Conservation (phyloP, 768 basidiomycete genomes). For the Podaxis sp. region DNA sequence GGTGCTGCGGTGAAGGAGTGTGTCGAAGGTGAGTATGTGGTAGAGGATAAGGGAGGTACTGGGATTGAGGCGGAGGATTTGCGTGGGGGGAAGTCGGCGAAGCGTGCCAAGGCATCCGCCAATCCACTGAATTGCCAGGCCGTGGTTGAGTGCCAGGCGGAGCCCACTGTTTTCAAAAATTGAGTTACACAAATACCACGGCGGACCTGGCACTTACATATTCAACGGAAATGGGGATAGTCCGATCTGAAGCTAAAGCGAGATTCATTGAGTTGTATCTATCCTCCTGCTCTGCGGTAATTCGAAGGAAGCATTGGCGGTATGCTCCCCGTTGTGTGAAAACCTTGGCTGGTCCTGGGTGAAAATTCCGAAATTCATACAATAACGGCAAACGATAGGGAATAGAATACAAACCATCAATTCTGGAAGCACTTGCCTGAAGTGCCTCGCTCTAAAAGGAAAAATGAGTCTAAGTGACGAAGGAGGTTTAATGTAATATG, state of each 20-base stretch:
- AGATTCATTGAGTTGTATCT: conserved; percentile 55
- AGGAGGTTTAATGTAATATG: background rate
- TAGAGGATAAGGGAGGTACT: background rate
- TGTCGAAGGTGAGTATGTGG: background rate
- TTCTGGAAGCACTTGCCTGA: conserved; percentile 57
- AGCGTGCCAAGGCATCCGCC: conserved; percentile 10
- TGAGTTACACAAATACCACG: conserved; percentile 4
- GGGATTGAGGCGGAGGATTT: background rate
- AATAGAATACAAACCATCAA: conserved; percentile 51
- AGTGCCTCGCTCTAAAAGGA: conserved; percentile 40
- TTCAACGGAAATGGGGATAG: conserved; percentile 57
- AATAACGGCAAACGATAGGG: background rate
- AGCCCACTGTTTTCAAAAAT: conserved; percentile 23
- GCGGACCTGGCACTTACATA: conserved; percentile 32
- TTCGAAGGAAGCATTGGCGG: conserved; percentile 63
- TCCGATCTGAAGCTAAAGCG: conserved; percentile 46
- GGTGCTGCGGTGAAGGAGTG: background rate
- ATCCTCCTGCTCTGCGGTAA: conserved; percentile 47
- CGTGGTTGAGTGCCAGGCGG: conserved; percentile 22
- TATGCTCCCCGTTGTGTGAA: conserved; percentile 66
- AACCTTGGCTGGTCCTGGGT: conserved; percentile 62
- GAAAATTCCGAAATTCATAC: conserved; percentile 6
- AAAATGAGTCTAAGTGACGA: conserved; percentile 1
- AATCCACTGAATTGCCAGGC: background rate
- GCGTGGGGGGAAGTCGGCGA: conserved; percentile 5